Evolutionary conservation across 257 asterid genomes (phyloP).

Genomic region (Jacaranda mimosifolia): DNA sequence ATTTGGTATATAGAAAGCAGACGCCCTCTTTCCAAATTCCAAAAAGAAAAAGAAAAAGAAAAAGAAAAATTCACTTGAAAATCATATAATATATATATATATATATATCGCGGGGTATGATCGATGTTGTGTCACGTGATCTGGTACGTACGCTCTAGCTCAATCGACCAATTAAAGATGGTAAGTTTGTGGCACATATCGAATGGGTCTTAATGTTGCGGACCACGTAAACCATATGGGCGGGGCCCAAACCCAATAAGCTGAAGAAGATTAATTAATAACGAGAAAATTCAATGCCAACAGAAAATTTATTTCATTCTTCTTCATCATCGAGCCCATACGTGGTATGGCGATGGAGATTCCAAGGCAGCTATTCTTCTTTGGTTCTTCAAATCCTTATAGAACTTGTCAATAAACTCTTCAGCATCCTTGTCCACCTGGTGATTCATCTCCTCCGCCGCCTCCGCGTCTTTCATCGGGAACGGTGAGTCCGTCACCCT

Average conservation of each 20-base stretch:
- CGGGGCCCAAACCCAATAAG: too few species aligned
- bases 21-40: background rate
- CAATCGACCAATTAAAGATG: background rate
- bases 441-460: slow-evolving; percentile 1
- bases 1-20: background rate
- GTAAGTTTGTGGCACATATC: background rate
- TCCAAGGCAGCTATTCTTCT: slow-evolving; percentile 48
- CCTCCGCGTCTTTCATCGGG: slow-evolving; percentile 18
- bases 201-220: background rate
- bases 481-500: slow-evolving; percentile 43
- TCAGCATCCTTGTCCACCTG: slow-evolving; percentile 59
- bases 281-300: too few species aligned
- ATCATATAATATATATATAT: background rate
- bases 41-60: too few species aligned
- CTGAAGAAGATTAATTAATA: too few species aligned
- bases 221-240: too few species aligned
- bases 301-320: too few species aligned
- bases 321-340: slow-evolving; percentile 37
- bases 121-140: background rate
- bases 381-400: slow-evolving; percentile 57
- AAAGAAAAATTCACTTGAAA: background rate
- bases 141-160: background rate
- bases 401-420: slow-evolving; percentile 57
- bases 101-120: too few species aligned
- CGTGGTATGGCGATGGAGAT: slow-evolving; percentile 59